Evolutionary conservation across 345 rosid species (phyloP), one percentile per base, ranked within the genome.

Genomic region (Citrus medica): DNA sequence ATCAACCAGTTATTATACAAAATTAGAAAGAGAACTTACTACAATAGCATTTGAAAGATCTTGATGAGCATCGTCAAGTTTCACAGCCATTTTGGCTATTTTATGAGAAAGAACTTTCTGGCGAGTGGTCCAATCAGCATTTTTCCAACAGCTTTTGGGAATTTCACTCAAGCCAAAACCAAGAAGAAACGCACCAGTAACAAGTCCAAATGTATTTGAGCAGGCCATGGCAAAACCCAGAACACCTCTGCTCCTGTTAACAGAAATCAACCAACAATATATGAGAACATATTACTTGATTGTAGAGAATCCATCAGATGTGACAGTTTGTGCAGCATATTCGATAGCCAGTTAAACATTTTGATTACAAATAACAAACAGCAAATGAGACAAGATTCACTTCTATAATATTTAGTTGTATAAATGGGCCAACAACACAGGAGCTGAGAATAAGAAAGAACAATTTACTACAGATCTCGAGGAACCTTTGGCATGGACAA

Each of bases 171-270:
- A 82, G 82, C 99, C 98, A 83, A 97, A 97, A 25, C 99, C 99
- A 87, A 97, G 98, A 83, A 97, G 99, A 86, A 97, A 97, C 80
- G 94, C 94, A 77, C 99, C 98, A 4, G 99, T 97, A 70, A 97
- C 98, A 48, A 97, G 97, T 79, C 99, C 99, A 89, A 97, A 97
- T n/a, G 99, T 94, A 86, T 97, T 97, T 62, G 99, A 94, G 81
- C 97, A 93, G 40, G 94, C 99, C 98, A 97, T 97, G 80, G 98
- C 99, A 74, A 94, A 86, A 76, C 97, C 99, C 74, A 93, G 85
- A 86, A 97, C 83, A 79, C 85, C 84, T 72, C 87, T 91, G 14
- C 56, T 84, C 90, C 98, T 93, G 85, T 78, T 69, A 78, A 78
- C 28, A 65, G 68, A 68, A 65, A 69, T 66, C 33, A 65, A 71